These are phyloP conservation scores for Claviceps quebecensis DNA, from an alignment of 2,329 filamentous ascomycete genomes.

Conservation along the genomic window DNA sequence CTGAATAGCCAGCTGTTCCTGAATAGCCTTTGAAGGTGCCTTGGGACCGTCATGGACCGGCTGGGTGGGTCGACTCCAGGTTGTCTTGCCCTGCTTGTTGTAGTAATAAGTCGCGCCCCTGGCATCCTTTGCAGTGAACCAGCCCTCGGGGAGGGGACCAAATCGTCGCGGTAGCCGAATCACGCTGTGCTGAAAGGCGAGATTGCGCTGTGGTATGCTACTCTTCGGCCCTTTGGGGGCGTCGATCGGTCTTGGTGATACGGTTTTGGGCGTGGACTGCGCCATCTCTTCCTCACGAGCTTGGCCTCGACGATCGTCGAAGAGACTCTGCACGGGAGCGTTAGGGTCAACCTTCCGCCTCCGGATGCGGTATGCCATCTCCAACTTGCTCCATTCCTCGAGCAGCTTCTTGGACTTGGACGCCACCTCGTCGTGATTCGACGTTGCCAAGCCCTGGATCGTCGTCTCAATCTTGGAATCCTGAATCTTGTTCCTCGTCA, in stretches of 20 bases:
- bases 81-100: conserved; percentile 59
- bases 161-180: conserved; percentile 39
- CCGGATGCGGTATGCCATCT: conserved; percentile 85
- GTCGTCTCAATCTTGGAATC: conserved; percentile 88
- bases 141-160: conserved; percentile 60
- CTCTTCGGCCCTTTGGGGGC: conserved; percentile 46
- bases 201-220: conserved; percentile 41
- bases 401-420: conserved; percentile 57
- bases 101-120: conserved; percentile 77
- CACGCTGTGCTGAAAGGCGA: conserved; percentile 33
- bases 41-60: conserved; percentile 53
- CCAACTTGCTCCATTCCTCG: conserved; percentile 76
- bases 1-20: conserved; percentile 61
- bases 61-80: conserved; percentile 65
- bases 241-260: conserved; percentile 32
- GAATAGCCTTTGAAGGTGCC: conserved; percentile 45
- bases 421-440: conserved; percentile 61
- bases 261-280: conserved; percentile 25
- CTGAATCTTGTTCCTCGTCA: conserved; percentile 93
- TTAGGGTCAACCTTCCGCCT: conserved; percentile 73
- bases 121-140: conserved; percentile 62
- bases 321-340: conserved; percentile 39
- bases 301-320: conserved; percentile 45
- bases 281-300: conserved; percentile 26
- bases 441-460: conserved; percentile 52